Evolutionary conservation across 1,139 yeast species (phyloP).

Genomic region (Candida sp.): DNA sequence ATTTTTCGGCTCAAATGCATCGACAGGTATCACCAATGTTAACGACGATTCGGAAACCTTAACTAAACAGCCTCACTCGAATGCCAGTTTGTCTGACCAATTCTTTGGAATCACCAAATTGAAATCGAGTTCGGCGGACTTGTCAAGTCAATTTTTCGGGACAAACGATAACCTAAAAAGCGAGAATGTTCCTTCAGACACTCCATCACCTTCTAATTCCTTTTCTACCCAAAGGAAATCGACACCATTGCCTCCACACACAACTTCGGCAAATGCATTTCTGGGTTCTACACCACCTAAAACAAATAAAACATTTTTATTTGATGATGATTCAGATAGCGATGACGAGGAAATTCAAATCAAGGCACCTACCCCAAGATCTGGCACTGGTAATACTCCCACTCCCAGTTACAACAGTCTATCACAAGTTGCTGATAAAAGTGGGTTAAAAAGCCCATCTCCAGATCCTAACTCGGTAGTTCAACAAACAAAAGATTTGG

Average conservation of each 20-base stretch:
- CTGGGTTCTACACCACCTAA: constrained; percentile 27
- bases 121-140: constrained; percentile 2
- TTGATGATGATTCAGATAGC: constrained; percentile 30
- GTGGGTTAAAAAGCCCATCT: constrained; percentile 34
- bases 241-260: constrained; percentile 44
- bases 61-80: constrained; percentile 40
- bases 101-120: constrained; percentile 19
- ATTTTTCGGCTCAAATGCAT: constrained; percentile 20
- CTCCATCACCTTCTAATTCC: constrained; percentile 9
- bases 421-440: constrained; percentile 51
- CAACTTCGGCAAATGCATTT: constrained; percentile 44
- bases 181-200: constrained; percentile 8
- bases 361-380: neutral
- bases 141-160: constrained; percentile 29
- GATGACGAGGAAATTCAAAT: constrained; percentile 22
- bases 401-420: constrained; percentile 35
- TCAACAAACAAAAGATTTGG: constrained; percentile 40
- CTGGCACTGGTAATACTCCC: constrained; percentile 9
- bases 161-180: constrained; percentile 5
- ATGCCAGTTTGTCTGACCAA: constrained; percentile 33
- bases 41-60: constrained; percentile 14
- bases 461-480: constrained; percentile 23
- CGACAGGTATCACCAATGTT: neutral
- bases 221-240: constrained; percentile 27
- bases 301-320: constrained; percentile 22